Conservation (phyloP, 108 stramenopile genomes). For the Cyclostephanos tholiformis region DNA sequence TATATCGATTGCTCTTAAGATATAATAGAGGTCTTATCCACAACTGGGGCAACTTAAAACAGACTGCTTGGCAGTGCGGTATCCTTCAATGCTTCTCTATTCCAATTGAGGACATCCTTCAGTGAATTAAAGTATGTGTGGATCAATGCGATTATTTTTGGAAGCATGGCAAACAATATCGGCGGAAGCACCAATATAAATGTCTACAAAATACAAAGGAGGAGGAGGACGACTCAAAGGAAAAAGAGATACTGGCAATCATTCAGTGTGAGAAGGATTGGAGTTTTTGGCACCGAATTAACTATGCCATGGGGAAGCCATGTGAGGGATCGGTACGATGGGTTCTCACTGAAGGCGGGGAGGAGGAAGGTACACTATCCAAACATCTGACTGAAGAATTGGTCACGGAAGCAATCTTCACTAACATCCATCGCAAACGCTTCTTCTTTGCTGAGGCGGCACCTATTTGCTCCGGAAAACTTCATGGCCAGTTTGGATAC, state of each 20-base stretch:
- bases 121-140: background rate
- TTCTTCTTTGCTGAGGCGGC: conserved; percentile 5
- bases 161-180: background rate
- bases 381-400: background rate
- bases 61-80: background rate
- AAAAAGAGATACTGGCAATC: conserved; percentile 18
- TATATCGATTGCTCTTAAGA: background rate
- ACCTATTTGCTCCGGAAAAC: background rate
- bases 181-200: background rate
- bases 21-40: background rate
- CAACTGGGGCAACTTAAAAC: background rate
- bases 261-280: conserved; percentile 12
- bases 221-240: background rate
- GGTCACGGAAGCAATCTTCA: background rate
- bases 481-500: background rate
- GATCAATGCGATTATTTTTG: background rate
- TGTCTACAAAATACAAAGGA: background rate
- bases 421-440: background rate
- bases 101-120: background rate
- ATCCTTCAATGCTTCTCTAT: background rate
- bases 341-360: conserved; percentile 6
- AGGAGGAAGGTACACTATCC: background rate
- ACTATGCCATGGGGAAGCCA: conserved; percentile 5
- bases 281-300: conserved; percentile 11
- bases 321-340: background rate